Percentiles rank a stretch among this genome's conserved stretches.
Conservation (phyloP, 2,329 filamentous ascomycete species). For the Clarireedia hainanense region DNA sequence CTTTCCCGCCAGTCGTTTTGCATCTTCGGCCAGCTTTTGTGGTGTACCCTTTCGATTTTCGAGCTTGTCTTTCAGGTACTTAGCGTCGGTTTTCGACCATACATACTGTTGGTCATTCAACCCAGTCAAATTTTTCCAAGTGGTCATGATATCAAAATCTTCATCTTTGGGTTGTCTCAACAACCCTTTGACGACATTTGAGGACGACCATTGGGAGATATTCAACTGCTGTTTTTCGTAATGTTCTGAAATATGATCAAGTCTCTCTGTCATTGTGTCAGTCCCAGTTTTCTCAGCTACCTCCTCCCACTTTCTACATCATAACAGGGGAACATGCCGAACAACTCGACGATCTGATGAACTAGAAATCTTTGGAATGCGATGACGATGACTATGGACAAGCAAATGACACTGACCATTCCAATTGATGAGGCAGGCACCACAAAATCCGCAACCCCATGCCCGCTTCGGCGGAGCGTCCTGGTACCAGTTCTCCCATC, state of each 20-base stretch:
- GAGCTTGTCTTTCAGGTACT: slow-evolving; percentile 14
- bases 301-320: no score
- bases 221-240: slow-evolving; percentile 16
- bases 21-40: slow-evolving; percentile 2
- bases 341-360: not conserved
- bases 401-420: slow-evolving; percentile 14
- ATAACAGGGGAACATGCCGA: no score
- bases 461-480: slow-evolving; percentile 15
- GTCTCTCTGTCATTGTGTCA: slow-evolving; percentile 11
- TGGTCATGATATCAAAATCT: slow-evolving; percentile 13
- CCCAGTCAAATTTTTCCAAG: slow-evolving; percentile 14
- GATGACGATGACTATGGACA: no score
- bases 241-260: slow-evolving; percentile 20
- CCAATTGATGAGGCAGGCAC: slow-evolving; percentile 16
- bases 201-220: slow-evolving; percentile 14
- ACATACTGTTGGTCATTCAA: slow-evolving; percentile 9
- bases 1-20: slow-evolving; percentile 8
- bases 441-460: slow-evolving; percentile 24
- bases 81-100: slow-evolving; percentile 15
- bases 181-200: slow-evolving; percentile 19
- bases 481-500: slow-evolving; percentile 18
- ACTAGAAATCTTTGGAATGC: no score
- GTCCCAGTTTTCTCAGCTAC: not conserved
- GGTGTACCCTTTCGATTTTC: slow-evolving; percentile 16
- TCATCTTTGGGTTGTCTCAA: slow-evolving; percentile 14